Percentiles rank a stretch among this genome's conserved stretches.
phyloP scores from a whole-genome alignment of 2,329 filamentous ascomycete genomes.

The Cladosporium sphaerospermum region DNA sequence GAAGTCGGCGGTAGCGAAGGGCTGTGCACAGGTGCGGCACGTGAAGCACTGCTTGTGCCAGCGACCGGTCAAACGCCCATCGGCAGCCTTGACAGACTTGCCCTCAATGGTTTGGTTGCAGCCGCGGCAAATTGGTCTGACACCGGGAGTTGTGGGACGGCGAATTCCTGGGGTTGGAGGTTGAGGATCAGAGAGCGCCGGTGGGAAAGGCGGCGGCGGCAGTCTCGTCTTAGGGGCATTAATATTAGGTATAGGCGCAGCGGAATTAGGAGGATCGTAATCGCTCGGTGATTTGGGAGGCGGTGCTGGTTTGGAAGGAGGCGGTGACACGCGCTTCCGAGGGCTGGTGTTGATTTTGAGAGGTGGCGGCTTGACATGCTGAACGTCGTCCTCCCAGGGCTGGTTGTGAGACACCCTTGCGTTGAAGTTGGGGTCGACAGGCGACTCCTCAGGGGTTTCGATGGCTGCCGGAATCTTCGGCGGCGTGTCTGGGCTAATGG shows the following conservation, averaged over 20 bases:
- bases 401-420: conserved; percentile 12
- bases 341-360: not conserved
- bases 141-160: conserved; percentile 10
- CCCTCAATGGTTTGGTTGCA: conserved; percentile 74
- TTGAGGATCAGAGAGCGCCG: not conserved
- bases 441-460: conserved; percentile 19
- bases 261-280: conserved; percentile 14
- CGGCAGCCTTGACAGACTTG: conserved; percentile 89
- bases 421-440: conserved; percentile 25
- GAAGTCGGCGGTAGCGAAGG: conserved; percentile 83
- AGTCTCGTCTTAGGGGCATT: conserved; percentile 14
- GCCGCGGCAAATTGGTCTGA: conserved; percentile 72
- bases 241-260: conserved; percentile 7
- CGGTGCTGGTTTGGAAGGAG: conserved; percentile 7
- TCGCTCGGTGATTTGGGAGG: conserved; percentile 10
- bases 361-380: not conserved
- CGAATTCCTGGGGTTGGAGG: conserved; percentile 1
- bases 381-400: conserved; percentile 14
- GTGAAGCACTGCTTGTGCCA: conserved; percentile 96
- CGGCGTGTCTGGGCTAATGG: not conserved
- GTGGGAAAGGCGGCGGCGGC: conserved; percentile 8
- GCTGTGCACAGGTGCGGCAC: conserved; percentile 72
- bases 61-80: conserved; percentile 82
- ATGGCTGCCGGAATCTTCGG: conserved; percentile 8
- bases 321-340: conserved; percentile 1